Conservation (phyloP, 805 yeast genomes). For the Kodamaea jinghongensis region DNA sequence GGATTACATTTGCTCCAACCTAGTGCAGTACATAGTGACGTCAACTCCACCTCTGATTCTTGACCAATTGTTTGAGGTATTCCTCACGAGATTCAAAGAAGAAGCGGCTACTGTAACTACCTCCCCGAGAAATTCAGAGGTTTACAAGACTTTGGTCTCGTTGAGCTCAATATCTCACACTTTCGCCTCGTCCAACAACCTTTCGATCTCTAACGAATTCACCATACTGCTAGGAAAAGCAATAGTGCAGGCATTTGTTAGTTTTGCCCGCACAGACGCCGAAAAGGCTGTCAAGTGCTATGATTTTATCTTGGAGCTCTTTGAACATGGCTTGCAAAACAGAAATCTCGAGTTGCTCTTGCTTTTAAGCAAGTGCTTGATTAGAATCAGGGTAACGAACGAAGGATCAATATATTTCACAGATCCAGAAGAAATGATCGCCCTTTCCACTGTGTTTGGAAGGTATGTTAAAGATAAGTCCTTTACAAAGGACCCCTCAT, state of each 20-base stretch:
- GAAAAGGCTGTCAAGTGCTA: constrained; percentile 29
- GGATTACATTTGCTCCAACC: constrained; percentile 23
- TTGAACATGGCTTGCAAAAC: constrained; percentile 32
- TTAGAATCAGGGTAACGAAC: constrained; percentile 51
- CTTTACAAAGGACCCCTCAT: constrained; percentile 18
- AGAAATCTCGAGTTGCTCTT: constrained; percentile 40
- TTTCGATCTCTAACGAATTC: constrained; percentile 7
- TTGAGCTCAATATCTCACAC: constrained; percentile 6
- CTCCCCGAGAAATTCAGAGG: constrained; percentile 5
- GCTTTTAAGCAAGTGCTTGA: constrained; percentile 49
- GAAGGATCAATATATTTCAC: constrained; percentile 47
- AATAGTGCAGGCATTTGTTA: constrained; percentile 24
- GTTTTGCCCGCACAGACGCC: constrained; percentile 20
- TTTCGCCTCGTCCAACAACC: not conserved
- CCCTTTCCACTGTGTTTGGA: constrained; percentile 57
- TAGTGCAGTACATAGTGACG: constrained; percentile 23
- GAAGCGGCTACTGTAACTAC: not conserved
- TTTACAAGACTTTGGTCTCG: constrained; percentile 6
- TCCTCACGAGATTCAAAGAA: not conserved
- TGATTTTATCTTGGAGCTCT: constrained; percentile 32
- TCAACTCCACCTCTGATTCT: constrained; percentile 11
- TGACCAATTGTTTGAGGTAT: constrained; percentile 1
- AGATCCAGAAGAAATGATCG: constrained; percentile 60
- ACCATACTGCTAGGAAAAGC: constrained; percentile 22
- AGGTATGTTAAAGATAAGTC: constrained; percentile 31